A percentile compares a stretch with the other conserved stretches of the same genome.
These are phyloP conservation scores for Sodiomyces alkalinus DNA, from an alignment of 2,329 filamentous ascomycete species.

Conservation along the genomic window DNA sequence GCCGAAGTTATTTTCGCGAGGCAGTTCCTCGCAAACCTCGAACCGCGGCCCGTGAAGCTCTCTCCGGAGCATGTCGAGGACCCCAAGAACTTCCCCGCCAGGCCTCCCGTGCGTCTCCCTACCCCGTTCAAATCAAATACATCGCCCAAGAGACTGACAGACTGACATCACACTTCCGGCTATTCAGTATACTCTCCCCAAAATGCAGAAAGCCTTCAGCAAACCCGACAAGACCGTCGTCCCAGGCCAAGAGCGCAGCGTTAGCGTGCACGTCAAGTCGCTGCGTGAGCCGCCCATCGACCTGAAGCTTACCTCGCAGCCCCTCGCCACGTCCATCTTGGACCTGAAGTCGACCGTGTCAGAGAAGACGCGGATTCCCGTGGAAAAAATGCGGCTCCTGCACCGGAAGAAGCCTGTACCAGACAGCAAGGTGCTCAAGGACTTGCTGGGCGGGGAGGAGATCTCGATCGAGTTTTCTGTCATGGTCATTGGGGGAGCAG, in stretches of 20 bases:
- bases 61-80: conserved; percentile 86
- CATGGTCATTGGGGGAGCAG: conserved; percentile 69
- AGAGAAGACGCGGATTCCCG: conserved; percentile 42
- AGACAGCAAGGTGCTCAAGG: conserved; percentile 63
- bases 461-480: conserved; percentile 58
- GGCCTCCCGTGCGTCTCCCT: conserved; percentile 49
- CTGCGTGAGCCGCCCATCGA: conserved; percentile 60
- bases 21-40: conserved; percentile 65
- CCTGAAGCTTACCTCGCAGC: conserved; percentile 46
- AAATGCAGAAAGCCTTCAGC: conserved; percentile 43
- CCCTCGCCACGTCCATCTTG: conserved; percentile 57
- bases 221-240: conserved; percentile 28
- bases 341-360: conserved; percentile 62
- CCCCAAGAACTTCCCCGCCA: conserved; percentile 59
- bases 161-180: not conserved
- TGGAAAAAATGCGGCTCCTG: conserved; percentile 75
- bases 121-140: not conserved
- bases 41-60: conserved; percentile 65
- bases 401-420: conserved; percentile 73
- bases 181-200: conserved; percentile 60
- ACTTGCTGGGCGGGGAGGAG: conserved; percentile 46
- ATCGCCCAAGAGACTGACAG: conserved; percentile 3
- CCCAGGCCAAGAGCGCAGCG: conserved; percentile 35
- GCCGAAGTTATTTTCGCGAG: conserved; percentile 77
- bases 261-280: conserved; percentile 54